Percentiles rank a stretch among this genome's conserved stretches.
phyloP scores from a whole-genome alignment of 305 asterid genomes.

The Fraxinus dipetala region DNA sequence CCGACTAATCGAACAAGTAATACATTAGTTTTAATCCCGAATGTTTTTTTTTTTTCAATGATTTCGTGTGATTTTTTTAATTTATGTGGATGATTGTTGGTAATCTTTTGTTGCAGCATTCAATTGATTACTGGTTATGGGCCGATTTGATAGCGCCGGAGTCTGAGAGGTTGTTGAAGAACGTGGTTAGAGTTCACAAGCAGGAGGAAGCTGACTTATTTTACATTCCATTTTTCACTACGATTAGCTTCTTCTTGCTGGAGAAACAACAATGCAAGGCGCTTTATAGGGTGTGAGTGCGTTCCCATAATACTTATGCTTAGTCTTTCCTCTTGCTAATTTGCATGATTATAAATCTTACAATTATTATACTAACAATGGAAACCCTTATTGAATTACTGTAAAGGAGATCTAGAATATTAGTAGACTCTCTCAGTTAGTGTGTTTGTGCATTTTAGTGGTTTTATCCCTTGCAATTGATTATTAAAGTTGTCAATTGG shows the following conservation, averaged over 20 bases:
- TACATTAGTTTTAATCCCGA: background rate
- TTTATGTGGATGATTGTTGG: background rate
- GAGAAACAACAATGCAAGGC: conserved; percentile 94
- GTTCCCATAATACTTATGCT: conserved; percentile 33
- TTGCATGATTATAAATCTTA: background rate
- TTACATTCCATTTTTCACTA: conserved; percentile 94
- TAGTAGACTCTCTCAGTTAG: conserved; percentile 5
- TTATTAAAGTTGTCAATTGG: background rate
- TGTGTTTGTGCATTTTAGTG: background rate
- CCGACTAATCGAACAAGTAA: conserved; percentile 85
- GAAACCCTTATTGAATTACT: background rate
- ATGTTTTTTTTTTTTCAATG: background rate
- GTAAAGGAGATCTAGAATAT: background rate
- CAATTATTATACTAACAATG: background rate
- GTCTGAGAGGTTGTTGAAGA: conserved; percentile 69
- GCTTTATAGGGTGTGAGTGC: conserved; percentile 99
- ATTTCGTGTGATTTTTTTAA: conserved; percentile 5
- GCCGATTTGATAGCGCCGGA: conserved; percentile 89
- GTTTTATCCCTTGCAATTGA: background rate
- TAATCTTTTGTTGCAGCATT: conserved; percentile 55
- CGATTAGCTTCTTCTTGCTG: conserved; percentile 85
- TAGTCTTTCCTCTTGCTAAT: conserved; percentile 13
- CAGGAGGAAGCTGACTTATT: conserved; percentile 94
- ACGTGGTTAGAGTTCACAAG: conserved; percentile 69
- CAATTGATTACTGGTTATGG: conserved; percentile 97